Evolutionary conservation across 2,329 filamentous ascomycete species (phyloP), one percentile per base, ranked within the genome.

Genomic region (Cladosporium oxysporum): DNA sequence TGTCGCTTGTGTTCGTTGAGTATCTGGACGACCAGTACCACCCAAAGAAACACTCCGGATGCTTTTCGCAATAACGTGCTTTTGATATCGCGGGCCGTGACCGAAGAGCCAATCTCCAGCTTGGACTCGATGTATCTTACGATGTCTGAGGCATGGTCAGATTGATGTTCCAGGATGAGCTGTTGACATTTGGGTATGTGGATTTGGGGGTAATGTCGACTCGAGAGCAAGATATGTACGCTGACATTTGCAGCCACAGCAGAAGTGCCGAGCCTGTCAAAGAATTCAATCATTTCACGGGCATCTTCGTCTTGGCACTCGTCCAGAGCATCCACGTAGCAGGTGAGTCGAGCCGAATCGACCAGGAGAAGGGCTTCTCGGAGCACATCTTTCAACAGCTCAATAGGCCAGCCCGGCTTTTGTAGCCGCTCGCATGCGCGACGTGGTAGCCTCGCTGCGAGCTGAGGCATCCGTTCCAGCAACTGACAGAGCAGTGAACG

Each of bases 381-480:
- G 6, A 64, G 26, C 26, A 49, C 16, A 29, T 58, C 37, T 35
- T 58, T 37, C 1, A 64, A n/a, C 18, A 33, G 11, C 16, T 29
- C 11, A 23, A 58, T 5, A 8, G 26, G 18, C 62, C 62, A 64
- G 2, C n/a, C 26, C 7, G 58, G 14, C 2, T 29, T 28, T n/a
- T 57, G 41, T 7, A 28, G 26, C 5, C 18, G 80, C 74, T 0
- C 83, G 31, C 0, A 79, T 68, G 0, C n/a, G 8, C n/a, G 5
- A n/a, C 1, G 8, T 14, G 16, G 31, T 4, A 8, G 29, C 16
- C 11, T 29, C 33, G 14, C 12, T 5, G n/a, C 29, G 0, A 23
- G 33, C 4, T 10, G 18, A 12, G 41, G 41, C 41, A 47, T 47
- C 10, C 5, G n/a, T 21, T 29, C 11, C n/a, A 35, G 10, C 7